Base-by-base conservation (phyloP, 805 yeast genomes). In the Wickerhamiella occidentalis region DNA sequence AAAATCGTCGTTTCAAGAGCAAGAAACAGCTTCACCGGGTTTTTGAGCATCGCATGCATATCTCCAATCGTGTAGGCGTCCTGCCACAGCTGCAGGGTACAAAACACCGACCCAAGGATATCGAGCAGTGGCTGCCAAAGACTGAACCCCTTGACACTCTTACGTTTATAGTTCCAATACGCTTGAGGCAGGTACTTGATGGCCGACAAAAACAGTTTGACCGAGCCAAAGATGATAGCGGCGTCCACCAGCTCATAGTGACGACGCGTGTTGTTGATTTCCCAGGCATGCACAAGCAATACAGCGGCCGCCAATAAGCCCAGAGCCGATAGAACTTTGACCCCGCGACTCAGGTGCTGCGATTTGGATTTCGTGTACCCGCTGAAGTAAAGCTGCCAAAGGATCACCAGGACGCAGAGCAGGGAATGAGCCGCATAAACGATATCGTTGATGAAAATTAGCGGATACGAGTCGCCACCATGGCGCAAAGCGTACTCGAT, bases 171-270 rank as follows among this genome's bases (percentile, higher is more conserved):
- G 54, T 73, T 74, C 59, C 67, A 67, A 30, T 62, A 49, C 2
- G 73, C 68, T 55, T 74, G 79, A 1, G 79, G 79, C 5, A 74
- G 51, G 54, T 74, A 72, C 57, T 74, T 74, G 42, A 70, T 60
- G 33, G 68, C 64, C 52, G 75, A 70, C 55, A 72, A 64, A 37
- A 61, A 52, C 17, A 74, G 67, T 59, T 74, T 74, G 53, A 70
- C 67, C 40, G 69, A 64, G 1, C 77, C 73, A 18, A 74, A 59
- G 38, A 66, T 57, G 25, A 68, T 55, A 0, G 74, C 70, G 6
- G 73, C 64, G 37, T 68, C 68, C 22, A 72, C 59, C 41, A 63
- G 53, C 53, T 57, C 55, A 50, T 56, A 56, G 48, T 56, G 59
- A 6, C 55, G 38, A 3, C 55, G 46, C n/a, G 62, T 55, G 12